Evolutionary conservation across 495 filamentous ascomycete species (phyloP).

Genomic region (Tuber aestivum): DNA sequence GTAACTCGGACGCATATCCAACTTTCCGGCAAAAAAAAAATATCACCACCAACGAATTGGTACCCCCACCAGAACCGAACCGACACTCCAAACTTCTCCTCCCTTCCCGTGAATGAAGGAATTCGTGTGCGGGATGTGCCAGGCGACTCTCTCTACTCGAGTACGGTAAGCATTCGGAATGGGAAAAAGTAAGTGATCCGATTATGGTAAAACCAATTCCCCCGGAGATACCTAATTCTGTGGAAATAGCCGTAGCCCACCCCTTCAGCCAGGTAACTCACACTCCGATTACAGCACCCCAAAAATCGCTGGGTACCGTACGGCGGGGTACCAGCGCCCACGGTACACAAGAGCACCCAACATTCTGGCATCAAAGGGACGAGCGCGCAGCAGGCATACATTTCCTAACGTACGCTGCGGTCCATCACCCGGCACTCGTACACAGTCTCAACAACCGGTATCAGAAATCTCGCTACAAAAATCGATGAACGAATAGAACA

Average conservation of each 20-base stretch:
- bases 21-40: not conserved
- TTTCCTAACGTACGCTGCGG: not conserved
- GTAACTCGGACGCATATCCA: not conserved
- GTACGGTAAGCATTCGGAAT: too few species aligned
- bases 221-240: too few species aligned
- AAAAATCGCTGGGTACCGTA: too few species aligned
- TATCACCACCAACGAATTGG: not conserved
- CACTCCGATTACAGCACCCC: too few species aligned
- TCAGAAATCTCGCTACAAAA: not conserved
- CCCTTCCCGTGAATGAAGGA: not conserved
- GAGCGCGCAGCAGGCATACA: not conserved
- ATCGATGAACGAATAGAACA: not conserved
- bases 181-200: too few species aligned
- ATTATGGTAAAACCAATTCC: too few species aligned
- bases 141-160: too few species aligned
- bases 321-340: too few species aligned
- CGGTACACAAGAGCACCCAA: not conserved
- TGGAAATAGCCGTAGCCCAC: too few species aligned
- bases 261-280: too few species aligned
- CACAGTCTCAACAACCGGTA: not conserved
- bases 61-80: not conserved
- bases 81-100: too few species aligned
- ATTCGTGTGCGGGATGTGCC: not conserved
- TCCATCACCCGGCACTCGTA: not conserved
- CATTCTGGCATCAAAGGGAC: not conserved